Evolutionary conservation across 306 rosid species (phyloP), one percentile per base, ranked within the genome.

Genomic region (Quercus ilex): DNA sequence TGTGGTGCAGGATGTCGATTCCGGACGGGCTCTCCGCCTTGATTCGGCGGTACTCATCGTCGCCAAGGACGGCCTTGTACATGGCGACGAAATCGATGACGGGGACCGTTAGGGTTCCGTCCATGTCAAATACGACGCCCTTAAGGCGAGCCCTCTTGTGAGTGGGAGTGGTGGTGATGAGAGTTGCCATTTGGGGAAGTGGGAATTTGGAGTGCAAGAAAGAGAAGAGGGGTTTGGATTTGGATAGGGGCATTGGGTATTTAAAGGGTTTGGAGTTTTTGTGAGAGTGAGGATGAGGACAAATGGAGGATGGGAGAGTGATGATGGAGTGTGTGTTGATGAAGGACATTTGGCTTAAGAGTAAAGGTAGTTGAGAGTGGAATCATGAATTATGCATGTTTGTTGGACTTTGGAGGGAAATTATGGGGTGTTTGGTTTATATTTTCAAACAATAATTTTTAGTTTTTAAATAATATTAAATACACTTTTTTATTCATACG

Each of bases 111-210:
- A 94, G 93, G 20, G 99, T 94, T 19, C 99, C 99, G 84, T 92
- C 99, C 99, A 94, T 94, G 91, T 94, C 99, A 74, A 94, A 94
- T 5, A 94, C 94, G 38, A 94, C 93, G 11, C 99, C 99, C 1
- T 91, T 74, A 13, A 94, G 97, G 71, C 91, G 99, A 64, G 89
- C 38, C 73, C 79, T 89, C 76, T 79, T 52, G 15, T 71, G 19
- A 5, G 75, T 21, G 51, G 60, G 1, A 74, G 75, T 2, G 51
- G 56, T 0, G 19, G 80, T 21, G 43, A 86, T 53, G 74, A 28
- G 53, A 62, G 51, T 70, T 18, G 91, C 87, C 97, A 88, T 91
- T 41, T 41, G 46, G 60, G 74, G 78, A 69, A 72, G 55, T 71
- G 62, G 55, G 31, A 76, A 31, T 49, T 68, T 79, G 14, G 85